These are phyloP conservation scores for Fragaria vesca DNA, from an alignment of 306 rosid species.

Conservation along the genomic window DNA sequence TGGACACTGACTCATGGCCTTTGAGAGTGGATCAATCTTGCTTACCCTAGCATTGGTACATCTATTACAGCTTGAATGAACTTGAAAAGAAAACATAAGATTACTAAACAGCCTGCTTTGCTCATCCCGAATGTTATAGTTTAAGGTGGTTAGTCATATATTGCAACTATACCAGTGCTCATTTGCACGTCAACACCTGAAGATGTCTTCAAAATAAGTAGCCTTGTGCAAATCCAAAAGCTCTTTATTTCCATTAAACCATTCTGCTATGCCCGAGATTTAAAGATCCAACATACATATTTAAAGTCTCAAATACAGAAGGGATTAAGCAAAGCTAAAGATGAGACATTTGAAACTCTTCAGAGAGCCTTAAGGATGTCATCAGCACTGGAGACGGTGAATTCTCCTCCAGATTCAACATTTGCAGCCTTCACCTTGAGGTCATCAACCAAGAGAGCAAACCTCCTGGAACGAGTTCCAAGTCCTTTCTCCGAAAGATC, in stretches of 20 bases:
- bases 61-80: background rate
- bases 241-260: slow-evolving; percentile 17
- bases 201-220: background rate
- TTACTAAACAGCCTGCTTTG: no score
- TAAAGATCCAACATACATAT: background rate
- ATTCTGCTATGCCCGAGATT: background rate
- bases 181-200: background rate
- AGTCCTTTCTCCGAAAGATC: slow-evolving; percentile 81
- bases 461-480: slow-evolving; percentile 76
- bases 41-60: background rate
- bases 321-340: background rate
- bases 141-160: no score
- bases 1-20: background rate
- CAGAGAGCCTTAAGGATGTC: slow-evolving; percentile 87
- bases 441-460: slow-evolving; percentile 73
- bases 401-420: slow-evolving; percentile 77
- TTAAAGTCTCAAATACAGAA: background rate
- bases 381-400: slow-evolving; percentile 80
- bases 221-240: background rate
- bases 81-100: background rate
- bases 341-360: slow-evolving; percentile 9
- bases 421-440: slow-evolving; percentile 87
- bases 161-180: background rate
- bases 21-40: background rate
- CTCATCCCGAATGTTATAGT: no score